Percentiles rank a stretch among this genome's conserved stretches.
Conservation (phyloP, 495 filamentous ascomycete genomes). For the Penicillium daleae region DNA sequence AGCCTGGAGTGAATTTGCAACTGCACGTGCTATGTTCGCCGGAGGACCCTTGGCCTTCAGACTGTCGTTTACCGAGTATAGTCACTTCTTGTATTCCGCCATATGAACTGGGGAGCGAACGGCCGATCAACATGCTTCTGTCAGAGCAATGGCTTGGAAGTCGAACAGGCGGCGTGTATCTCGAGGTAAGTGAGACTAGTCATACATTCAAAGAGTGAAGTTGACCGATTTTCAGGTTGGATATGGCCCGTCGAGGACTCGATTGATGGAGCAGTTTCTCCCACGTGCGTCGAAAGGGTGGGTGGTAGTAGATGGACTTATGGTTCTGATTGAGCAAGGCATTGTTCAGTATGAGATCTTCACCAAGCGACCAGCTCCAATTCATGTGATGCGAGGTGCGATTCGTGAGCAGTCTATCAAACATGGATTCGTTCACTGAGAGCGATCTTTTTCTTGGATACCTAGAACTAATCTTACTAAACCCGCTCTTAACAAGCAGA, state of each 20-base stretch:
- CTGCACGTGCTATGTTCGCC: conserved; percentile 55
- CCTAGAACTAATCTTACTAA: neutral
- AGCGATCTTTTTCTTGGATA: neutral
- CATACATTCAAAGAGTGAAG: neutral
- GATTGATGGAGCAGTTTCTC: conserved; percentile 59
- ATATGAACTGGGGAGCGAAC: conserved; percentile 54
- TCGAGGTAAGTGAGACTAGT: conserved; percentile 53
- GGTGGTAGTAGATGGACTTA: conserved; percentile 70
- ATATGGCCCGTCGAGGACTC: conserved; percentile 45
- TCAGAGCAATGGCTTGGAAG: conserved; percentile 70
- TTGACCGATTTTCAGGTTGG: conserved; percentile 58
- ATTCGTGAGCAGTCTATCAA: conserved; percentile 25
- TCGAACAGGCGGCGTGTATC: conserved; percentile 72
- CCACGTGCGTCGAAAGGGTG: conserved; percentile 50
- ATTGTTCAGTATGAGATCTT: conserved; percentile 79
- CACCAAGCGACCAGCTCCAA: conserved; percentile 68
- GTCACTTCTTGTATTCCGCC: conserved; percentile 70
- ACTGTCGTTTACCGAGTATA: conserved; percentile 64
- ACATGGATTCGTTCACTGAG: conserved; percentile 21
- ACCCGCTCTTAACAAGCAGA: neutral
- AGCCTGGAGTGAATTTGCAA: conserved; percentile 41
- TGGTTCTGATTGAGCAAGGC: conserved; percentile 71
- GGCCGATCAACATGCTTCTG: conserved; percentile 63
- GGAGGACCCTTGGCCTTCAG: conserved; percentile 49
- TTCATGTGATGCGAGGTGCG: conserved; percentile 58